Percentiles rank a stretch among this genome's conserved stretches.
These are phyloP conservation scores for Penicillium aurantiogriseum DNA, from an alignment of 2,329 filamentous ascomycete species.

Conservation along the genomic window DNA sequence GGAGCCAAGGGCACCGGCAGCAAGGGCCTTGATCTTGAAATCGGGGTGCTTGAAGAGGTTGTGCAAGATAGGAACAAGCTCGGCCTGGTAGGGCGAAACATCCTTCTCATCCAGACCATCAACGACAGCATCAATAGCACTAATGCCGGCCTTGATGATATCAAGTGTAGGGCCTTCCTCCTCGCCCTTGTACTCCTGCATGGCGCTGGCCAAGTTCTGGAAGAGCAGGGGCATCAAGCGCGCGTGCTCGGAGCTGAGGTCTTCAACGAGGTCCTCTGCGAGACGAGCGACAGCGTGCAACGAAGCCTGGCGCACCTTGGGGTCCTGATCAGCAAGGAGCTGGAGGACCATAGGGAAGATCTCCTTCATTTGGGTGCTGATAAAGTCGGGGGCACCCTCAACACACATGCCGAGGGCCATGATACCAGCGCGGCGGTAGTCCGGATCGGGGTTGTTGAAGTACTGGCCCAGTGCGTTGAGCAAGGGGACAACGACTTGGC, in stretches of 20 bases:
- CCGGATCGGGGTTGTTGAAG: constrained; percentile 69
- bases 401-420: constrained; percentile 90
- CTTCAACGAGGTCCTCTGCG: constrained; percentile 89
- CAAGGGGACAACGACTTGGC: constrained; percentile 89
- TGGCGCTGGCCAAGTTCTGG: constrained; percentile 83
- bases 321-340: constrained; percentile 78
- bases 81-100: constrained; percentile 76
- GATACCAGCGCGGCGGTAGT: constrained; percentile 85
- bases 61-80: constrained; percentile 81
- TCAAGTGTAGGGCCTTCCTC: constrained; percentile 73
- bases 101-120: constrained; percentile 74
- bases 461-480: constrained; percentile 83
- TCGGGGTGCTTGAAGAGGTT: constrained; percentile 80
- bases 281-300: constrained; percentile 84
- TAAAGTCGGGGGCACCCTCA: constrained; percentile 95
- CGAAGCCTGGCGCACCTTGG: constrained; percentile 80
- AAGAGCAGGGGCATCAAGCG: constrained; percentile 79
- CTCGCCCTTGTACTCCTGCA: constrained; percentile 62
- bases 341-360: constrained; percentile 82
- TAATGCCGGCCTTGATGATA: constrained; percentile 86
- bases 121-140: constrained; percentile 86
- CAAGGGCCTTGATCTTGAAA: constrained; percentile 83
- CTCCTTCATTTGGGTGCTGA: constrained; percentile 83
- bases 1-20: constrained; percentile 84
- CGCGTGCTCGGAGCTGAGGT: constrained; percentile 81